Conservation (phyloP, 2,329 filamentous ascomycete genomes). For the Calonectria montana region DNA sequence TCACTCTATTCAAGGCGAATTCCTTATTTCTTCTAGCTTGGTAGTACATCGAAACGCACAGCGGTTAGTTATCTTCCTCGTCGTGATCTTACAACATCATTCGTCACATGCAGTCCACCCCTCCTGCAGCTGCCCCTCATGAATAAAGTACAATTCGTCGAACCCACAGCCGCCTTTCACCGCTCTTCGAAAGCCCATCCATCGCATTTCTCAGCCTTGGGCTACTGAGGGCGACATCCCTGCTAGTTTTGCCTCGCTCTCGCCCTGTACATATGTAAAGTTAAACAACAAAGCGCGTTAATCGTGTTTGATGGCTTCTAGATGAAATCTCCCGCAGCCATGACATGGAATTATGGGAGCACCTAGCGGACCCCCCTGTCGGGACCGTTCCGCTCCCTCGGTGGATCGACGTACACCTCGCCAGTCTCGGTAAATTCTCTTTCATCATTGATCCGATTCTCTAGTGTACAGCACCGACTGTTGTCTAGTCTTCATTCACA, state of each 20-base stretch:
- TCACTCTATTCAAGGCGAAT: neutral
- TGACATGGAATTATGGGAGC: constrained; percentile 11
- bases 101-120: constrained; percentile 10
- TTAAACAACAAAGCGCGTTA: neutral
- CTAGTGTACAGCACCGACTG: constrained; percentile 44
- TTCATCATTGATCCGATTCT: constrained; percentile 42
- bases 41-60: neutral
- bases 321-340: constrained; percentile 10
- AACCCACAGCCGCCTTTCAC: constrained; percentile 21
- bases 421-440: constrained; percentile 33
- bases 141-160: neutral
- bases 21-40: neutral
- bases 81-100: neutral
- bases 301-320: constrained; percentile 16
- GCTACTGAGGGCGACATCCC: constrained; percentile 11
- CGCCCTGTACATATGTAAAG: constrained; percentile 8
- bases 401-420: constrained; percentile 16
- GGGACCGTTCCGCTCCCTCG: constrained; percentile 22
- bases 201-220: constrained; percentile 26
- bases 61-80: neutral
- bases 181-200: constrained; percentile 18
- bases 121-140: constrained; percentile 16
- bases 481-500: constrained; percentile 34
- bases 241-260: constrained; percentile 14
- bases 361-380: constrained; percentile 12